Base-by-base conservation (phyloP, 2,329 filamentous ascomycete species). In the Didymella lethalis region DNA sequence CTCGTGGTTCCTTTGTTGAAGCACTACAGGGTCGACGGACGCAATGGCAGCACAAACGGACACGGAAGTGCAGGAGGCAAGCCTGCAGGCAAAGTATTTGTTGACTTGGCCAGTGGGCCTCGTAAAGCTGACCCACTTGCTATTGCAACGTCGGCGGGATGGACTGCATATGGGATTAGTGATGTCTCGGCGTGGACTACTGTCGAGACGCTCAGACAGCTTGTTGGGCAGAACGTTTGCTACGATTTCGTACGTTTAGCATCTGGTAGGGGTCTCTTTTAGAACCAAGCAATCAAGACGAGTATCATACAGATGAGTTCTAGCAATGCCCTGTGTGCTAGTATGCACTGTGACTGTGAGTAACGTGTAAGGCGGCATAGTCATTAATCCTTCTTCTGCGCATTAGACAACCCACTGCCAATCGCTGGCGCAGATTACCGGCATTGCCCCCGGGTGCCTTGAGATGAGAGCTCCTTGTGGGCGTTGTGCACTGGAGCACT, bases 231-330 rank as follows among this genome's bases (percentile, higher is more conserved):
- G 79, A 95, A 95, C 74, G 91, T 95, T 56, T 90, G 90, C 6
- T 94, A 92, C 77, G 93, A 91, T 77, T 96, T 96, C 80, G 92
- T 95, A 41, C 84, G 91, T 48, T 81, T 95, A 72, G 90, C 91
- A 38, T 85, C 83, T 64, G 86, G 86, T 25, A 78, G 85, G 66
- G 83, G 82, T 20, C 68, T 86, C 63, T 85, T 81, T 67, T 83
- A 78, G 64, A 50, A 47, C 47, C 46, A 41, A 50, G 41, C 44
- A 59, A 59, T 51, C 46, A 59, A 54, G 46, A 59, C 41, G n/a
- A 54, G 55, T 63, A 54, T 61, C 51, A 53, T 28, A 63, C 52
- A 57, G 18, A 61, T 29, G 48, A 54, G 28, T 28, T 48, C 25
- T 48, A 14, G 40, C 18, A 49, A 54, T 47, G 54, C 28, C 31